Base-by-base conservation (phyloP, 441 rosid genomes). In the Pelargonium cotyledonis region DNA sequence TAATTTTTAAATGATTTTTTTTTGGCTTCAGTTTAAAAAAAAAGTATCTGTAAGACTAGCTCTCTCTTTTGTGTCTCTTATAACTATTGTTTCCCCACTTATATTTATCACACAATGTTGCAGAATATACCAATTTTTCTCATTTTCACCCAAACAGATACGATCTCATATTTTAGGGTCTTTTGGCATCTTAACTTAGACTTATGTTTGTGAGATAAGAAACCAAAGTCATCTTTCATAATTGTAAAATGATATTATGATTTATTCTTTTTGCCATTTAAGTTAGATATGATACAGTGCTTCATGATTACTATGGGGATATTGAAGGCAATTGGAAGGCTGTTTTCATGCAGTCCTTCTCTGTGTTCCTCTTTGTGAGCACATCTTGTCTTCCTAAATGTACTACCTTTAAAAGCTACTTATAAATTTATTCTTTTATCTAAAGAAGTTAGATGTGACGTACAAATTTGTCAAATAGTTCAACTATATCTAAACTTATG, bases 61-160 rank as follows among this genome's bases (percentile, higher is more conserved):
- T 43, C 47, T 8, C 12, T 43, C 47, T 43, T 43, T 10, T 8
- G 47, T 43, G 47, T 43, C 47, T 43, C 47, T 8, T 8, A 43
- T 43, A 43, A 0, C 47, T 8, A 43, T 10, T 1, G 6, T 8
- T 8, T 43, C 12, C 9, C 11, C 47, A 1, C 47, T 35, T 4
- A 35, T 4, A 35, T 35, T 35, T 4, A 35, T 35, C 47, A 6
- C 40, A 35, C 29, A 19, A 21, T 26, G 23, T 19, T 58, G 63
- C 63, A 18, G 29, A 58, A 18, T 58, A 58, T 58, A 29, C 63
- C 63, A 19, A 58, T 21, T 58, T 58, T 29, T 58, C 63, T 58
- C 63, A 58, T 58, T 58, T 58, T 26, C 23, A 58, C 9, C 63
- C 63, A 58, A 19, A 8, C 63, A 21, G 29, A 58, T 21, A 26